Percentiles rank a stretch among this genome's conserved stretches.
phyloP scores from a whole-genome alignment of 257 asterid genomes.

The Solanum pinnatisectum region DNA sequence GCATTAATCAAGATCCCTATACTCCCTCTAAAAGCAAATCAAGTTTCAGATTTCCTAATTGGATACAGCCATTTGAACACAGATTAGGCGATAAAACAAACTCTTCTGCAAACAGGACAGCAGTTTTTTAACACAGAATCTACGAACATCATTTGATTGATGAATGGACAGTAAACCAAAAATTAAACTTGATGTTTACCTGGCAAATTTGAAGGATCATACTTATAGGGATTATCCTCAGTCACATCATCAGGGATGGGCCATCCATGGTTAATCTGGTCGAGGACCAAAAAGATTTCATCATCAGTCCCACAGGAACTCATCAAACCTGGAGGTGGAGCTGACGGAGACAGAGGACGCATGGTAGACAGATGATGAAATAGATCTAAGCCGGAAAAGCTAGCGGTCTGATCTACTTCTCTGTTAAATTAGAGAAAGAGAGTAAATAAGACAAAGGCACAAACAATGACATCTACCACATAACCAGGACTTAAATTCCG shows the following conservation, averaged over 20 bases:
- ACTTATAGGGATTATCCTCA: conserved; percentile 39
- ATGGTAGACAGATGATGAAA: conserved; percentile 23
- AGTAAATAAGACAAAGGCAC: background rate
- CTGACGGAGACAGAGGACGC: conserved; percentile 31
- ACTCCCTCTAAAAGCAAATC: background rate
- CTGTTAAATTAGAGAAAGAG: conserved; percentile 1
- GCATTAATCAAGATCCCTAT: background rate
- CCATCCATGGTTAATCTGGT: conserved; percentile 20
- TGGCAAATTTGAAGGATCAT: conserved; percentile 41
- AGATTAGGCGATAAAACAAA: background rate
- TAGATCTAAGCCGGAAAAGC: background rate
- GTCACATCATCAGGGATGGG: conserved; percentile 40
- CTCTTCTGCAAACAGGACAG: background rate
- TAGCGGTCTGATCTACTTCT: conserved; percentile 2
- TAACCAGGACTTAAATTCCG: background rate
- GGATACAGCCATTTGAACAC: background rate
- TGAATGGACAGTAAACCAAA: background rate
- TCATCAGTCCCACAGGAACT: conserved; percentile 27
- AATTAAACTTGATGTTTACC: conserved; percentile 22
- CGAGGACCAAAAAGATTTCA: conserved; percentile 22
- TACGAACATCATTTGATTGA: background rate
- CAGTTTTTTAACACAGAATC: background rate
- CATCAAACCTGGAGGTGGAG: conserved; percentile 13
- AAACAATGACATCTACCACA: background rate
- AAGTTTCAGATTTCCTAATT: background rate